Percentiles rank a stretch among this genome's conserved stretches.
phyloP scores from a whole-genome alignment of 371 early-diverging fungal genomes.

The Mycotypha africana region DNA sequence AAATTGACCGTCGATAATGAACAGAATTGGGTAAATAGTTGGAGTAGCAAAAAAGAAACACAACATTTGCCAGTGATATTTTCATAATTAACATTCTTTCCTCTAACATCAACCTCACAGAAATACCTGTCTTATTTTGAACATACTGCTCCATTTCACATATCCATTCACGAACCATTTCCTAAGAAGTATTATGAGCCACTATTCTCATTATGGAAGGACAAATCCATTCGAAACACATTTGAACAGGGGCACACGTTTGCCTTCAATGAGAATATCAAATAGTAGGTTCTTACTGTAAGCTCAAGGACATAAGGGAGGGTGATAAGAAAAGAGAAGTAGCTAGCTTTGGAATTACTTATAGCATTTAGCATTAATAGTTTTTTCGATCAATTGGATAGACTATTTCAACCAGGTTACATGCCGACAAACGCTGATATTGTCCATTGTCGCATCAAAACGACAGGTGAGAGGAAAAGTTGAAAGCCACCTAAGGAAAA shows the following conservation, averaged over 20 bases:
- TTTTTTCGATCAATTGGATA: conserved; percentile 82
- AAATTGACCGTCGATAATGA: too few species aligned
- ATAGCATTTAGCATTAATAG: conserved; percentile 13
- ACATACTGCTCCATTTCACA: conserved; percentile 17
- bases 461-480: conserved; percentile 9
- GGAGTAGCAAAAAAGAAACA: too few species aligned
- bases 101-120: too few species aligned
- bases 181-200: conserved; percentile 63
- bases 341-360: too few species aligned
- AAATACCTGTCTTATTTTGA: conserved; percentile 17
- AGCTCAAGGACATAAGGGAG: too few species aligned
- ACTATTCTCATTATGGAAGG: conserved; percentile 68
- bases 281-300: conserved; percentile 49
- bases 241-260: conserved; percentile 67
- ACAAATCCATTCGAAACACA: conserved; percentile 54
- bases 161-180: conserved; percentile 50
- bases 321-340: not conserved
- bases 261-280: conserved; percentile 80
- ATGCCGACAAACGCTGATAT: conserved; percentile 84
- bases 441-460: conserved; percentile 63
- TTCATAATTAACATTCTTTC: too few species aligned
- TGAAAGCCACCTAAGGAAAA: not conserved
- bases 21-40: too few species aligned
- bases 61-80: too few species aligned
- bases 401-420: conserved; percentile 66